Percentiles rank a stretch among this genome's conserved stretches.
Evolutionary conservation across 345 rosid species (phyloP).

Genomic region (Lepidium didymum): DNA sequence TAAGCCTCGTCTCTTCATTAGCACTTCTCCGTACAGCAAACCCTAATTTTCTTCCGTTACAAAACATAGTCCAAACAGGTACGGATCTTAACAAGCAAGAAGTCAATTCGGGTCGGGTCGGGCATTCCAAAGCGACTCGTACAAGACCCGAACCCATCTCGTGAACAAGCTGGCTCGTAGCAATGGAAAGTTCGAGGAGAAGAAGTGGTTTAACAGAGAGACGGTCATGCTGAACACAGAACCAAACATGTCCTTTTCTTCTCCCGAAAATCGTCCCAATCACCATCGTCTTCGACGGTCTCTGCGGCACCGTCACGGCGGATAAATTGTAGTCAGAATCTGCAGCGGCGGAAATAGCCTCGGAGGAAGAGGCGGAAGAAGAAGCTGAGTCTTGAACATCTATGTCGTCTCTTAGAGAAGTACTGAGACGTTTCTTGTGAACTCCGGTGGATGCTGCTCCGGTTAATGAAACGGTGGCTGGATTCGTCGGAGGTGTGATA

Average conservation of each 20-base stretch:
- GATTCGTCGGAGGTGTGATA: conserved; percentile 36
- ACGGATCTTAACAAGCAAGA: conserved; percentile 58
- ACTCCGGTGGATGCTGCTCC: conserved; percentile 14
- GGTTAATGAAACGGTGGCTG: conserved; percentile 18
- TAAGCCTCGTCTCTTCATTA: conserved; percentile 37
- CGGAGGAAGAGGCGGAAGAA: conserved; percentile 29
- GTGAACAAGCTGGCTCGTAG: conserved; percentile 51
- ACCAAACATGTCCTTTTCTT: conserved; percentile 82
- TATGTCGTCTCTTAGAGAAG: conserved; percentile 61
- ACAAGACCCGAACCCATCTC: conserved; percentile 74
- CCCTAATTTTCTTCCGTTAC: conserved; percentile 62
- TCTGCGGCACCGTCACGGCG: conserved; percentile 28
- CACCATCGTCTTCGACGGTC: conserved; percentile 76
- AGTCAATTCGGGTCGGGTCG: conserved; percentile 37
- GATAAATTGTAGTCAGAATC: conserved; percentile 1
- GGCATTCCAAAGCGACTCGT: conserved; percentile 69
- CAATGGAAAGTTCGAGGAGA: conserved; percentile 69
- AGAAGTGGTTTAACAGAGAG: conserved; percentile 63
- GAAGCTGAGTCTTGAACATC: conserved; percentile 30
- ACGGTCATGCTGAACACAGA: conserved; percentile 78
- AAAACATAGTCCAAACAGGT: conserved; percentile 62
- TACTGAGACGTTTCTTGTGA: conserved; percentile 63
- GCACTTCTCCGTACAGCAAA: conserved; percentile 49
- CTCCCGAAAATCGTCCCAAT: conserved; percentile 76
- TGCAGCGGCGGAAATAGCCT: conserved; percentile 1